Evolutionary conservation across 768 basidiomycete species (phyloP).

Genomic region (Pulveroboletus sp.): DNA sequence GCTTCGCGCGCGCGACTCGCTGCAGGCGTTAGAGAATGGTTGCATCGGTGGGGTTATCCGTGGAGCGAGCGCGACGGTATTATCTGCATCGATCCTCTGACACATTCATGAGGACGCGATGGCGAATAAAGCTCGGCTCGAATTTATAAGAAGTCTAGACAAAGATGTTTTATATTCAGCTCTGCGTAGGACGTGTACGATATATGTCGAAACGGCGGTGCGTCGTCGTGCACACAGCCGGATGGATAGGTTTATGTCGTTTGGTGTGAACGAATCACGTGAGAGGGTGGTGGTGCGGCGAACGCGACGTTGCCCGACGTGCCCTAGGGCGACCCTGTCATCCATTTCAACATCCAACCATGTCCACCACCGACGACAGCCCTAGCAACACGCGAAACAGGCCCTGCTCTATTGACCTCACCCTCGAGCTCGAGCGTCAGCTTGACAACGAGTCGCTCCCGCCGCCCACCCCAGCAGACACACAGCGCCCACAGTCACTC

Average conservation of each 20-base stretch:
- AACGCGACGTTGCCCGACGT: slow-evolving; percentile 9
- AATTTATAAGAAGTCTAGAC: slow-evolving; percentile 10
- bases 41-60: slow-evolving; percentile 93
- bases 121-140: background rate
- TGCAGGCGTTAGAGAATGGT: slow-evolving; percentile 83
- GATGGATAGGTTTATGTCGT: background rate
- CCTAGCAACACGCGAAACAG: slow-evolving; percentile 15
- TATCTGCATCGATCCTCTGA: slow-evolving; percentile 82
- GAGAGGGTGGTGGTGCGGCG: background rate
- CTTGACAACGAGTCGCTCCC: slow-evolving; percentile 60
- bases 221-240: no score
- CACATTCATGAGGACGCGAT: slow-evolving; percentile 44
- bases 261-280: slow-evolving; percentile 9
- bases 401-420: slow-evolving; percentile 65
- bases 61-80: slow-evolving; percentile 92
- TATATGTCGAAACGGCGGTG: background rate
- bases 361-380: slow-evolving; percentile 28
- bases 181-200: slow-evolving; percentile 4
- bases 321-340: background rate
- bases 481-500: slow-evolving; percentile 45
- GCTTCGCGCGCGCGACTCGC: slow-evolving; percentile 80
- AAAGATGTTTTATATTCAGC: background rate
- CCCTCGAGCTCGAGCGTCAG: slow-evolving; percentile 74
- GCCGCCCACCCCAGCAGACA: slow-evolving; percentile 37
- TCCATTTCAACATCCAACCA: slow-evolving; percentile 12